Base-by-base conservation (phyloP, 768 basidiomycete species). In the Asterophora parasitica region DNA sequence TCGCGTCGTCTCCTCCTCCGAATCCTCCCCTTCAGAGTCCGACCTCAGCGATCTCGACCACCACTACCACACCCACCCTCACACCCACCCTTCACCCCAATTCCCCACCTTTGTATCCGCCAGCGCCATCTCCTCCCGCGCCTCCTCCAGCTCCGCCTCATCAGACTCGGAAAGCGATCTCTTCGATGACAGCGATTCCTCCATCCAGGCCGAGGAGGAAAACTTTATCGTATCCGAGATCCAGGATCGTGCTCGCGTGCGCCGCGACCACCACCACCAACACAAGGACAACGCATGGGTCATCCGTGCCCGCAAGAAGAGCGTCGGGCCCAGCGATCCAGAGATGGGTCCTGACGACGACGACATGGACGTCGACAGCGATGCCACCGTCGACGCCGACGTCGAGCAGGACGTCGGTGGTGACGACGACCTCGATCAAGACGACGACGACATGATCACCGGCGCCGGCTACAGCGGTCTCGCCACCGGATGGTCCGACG, bases 51-150 rank as follows among this genome's bases (percentile, higher is more conserved):
- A 73, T 57, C 57, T 65, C 44, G 67, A 72, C 51, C 58, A 65
- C 38, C 56, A 38, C 48, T 61, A 56, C 30, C 55, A 62, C 42
- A 58, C 58, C 51, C 58, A 68, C 32, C 62, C 65, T 47, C 58
- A 66, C 46, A 63, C 65, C 37, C 45, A 13, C 65, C 61, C 9
- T 69, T 69, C 4, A 64, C 57, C n/a, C 37, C 69, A 65, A 41
- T 81, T 83, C 61, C 85, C 85, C 10, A 86, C 82, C 17, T 85
- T 87, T 60, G 70, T 87, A 20, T 78, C 82, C 23, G 84, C 84
- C 16, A 80, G 81, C 26, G 79, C 69, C 2, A 56, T 79, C 33
- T 75, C 79, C 7, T 75, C 75, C 6, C 68, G 65, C 41, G 71
- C 67, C 8, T 75, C 76, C 10, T 68, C 71, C 2, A 75, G 74